Percentiles rank a stretch among this genome's conserved stretches.
These are phyloP conservation scores for Saturnispora sanitii DNA, from an alignment of 805 yeast genomes.

Conservation along the genomic window DNA sequence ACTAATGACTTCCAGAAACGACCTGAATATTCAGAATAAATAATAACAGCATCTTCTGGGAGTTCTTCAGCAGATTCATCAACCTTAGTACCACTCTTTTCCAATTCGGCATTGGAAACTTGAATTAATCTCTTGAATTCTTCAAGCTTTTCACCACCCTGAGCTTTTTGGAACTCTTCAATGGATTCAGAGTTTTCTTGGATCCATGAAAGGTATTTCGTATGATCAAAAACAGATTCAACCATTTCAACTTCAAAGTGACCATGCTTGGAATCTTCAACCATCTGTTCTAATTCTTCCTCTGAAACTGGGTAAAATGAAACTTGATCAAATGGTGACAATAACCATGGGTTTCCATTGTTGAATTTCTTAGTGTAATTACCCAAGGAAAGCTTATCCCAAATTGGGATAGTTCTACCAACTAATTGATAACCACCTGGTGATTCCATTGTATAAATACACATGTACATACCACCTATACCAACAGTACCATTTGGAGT, in stretches of 20 bases:
- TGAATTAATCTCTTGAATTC: slow-evolving; percentile 81
- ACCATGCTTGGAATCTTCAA: slow-evolving; percentile 74
- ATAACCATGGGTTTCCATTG: slow-evolving; percentile 69
- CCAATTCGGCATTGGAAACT: slow-evolving; percentile 67
- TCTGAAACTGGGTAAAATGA: slow-evolving; percentile 90
- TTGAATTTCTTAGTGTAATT: slow-evolving; percentile 40
- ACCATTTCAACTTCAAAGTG: slow-evolving; percentile 63
- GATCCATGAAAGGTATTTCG: slow-evolving; percentile 69
- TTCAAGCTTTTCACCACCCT: slow-evolving; percentile 72
- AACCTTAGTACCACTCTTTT: slow-evolving; percentile 35
- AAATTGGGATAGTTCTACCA: slow-evolving; percentile 93
- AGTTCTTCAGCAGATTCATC: slow-evolving; percentile 44
- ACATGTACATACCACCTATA: slow-evolving; percentile 98
- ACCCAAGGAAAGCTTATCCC: slow-evolving; percentile 88
- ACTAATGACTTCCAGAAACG: slow-evolving; percentile 92
- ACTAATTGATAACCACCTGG: slow-evolving; percentile 98
- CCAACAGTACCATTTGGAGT: slow-evolving; percentile 98
- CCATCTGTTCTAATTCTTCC: slow-evolving; percentile 60
- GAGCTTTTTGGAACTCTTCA: slow-evolving; percentile 52
- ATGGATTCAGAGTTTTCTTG: slow-evolving; percentile 60
- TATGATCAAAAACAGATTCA: slow-evolving; percentile 70
- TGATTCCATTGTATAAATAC: slow-evolving; percentile 94
- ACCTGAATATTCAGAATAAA: slow-evolving; percentile 94
- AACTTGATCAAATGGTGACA: slow-evolving; percentile 87
- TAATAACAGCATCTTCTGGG: slow-evolving; percentile 71